phyloP scores from a whole-genome alignment of 2,329 filamentous ascomycete genomes.

The Xylariaceae sp. region DNA sequence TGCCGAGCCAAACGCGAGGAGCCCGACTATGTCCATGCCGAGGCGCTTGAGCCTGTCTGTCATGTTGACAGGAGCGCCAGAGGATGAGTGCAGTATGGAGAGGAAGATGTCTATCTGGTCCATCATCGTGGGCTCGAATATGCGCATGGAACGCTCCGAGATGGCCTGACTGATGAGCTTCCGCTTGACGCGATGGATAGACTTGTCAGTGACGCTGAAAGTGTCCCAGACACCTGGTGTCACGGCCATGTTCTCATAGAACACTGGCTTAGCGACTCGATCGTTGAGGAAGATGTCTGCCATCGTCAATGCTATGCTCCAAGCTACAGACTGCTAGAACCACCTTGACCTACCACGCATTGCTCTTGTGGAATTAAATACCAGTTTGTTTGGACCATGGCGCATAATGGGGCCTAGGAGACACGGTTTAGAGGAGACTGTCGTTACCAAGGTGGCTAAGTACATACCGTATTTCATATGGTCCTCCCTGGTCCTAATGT shows the following conservation, averaged over 20 bases:
- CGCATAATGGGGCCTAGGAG: conserved; percentile 7
- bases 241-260: conserved; percentile 10
- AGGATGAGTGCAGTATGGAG: not conserved
- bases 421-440: not conserved
- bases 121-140: conserved; percentile 12
- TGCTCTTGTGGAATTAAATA: conserved; percentile 10
- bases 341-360: conserved; percentile 8
- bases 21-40: conserved; percentile 8
- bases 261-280: conserved; percentile 9
- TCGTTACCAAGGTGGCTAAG: not conserved
- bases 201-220: conserved; percentile 10
- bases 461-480: conserved; percentile 12
- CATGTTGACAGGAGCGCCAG: conserved; percentile 6
- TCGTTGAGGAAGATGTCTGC: conserved; percentile 16
- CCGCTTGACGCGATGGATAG: conserved; percentile 8
- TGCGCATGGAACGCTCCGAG: conserved; percentile 11
- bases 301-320: conserved; percentile 1
- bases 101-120: conserved; percentile 13
- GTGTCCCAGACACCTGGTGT: conserved; percentile 8
- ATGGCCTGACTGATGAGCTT: conserved; percentile 9
- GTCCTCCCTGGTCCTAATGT: conserved; percentile 7
- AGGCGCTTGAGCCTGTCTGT: conserved; percentile 6
- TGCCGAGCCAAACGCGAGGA: conserved; percentile 11
- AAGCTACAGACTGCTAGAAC: not conserved
- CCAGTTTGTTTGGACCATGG: conserved; percentile 10